A percentile compares a stretch with the other conserved stretches of the same genome.
phyloP scores from a whole-genome alignment of 2,329 filamentous ascomycete species.

The Arthrobotrys megalospora region DNA sequence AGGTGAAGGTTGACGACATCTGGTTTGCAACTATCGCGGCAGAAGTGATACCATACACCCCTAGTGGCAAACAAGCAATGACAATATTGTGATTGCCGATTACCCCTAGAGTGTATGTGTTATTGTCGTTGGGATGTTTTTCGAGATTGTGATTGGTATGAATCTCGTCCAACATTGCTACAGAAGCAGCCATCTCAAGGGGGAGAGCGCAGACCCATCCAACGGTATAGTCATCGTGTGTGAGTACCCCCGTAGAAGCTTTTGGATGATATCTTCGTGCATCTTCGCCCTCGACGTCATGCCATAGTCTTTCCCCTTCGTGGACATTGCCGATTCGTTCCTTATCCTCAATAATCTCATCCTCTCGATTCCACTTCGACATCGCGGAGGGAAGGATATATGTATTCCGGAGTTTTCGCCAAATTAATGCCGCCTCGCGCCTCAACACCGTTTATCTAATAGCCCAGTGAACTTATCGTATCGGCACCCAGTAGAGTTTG shows the following conservation, averaged over 20 bases:
- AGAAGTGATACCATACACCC: conserved; percentile 63
- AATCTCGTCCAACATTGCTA: conserved; percentile 65
- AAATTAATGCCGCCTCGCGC: no score
- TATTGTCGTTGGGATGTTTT: conserved; percentile 38
- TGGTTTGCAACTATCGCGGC: conserved; percentile 64
- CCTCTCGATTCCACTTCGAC: conserved; percentile 7
- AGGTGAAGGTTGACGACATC: conserved; percentile 63
- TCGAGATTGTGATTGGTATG: conserved; percentile 51
- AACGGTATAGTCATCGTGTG: conserved; percentile 63
- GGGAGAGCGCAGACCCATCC: conserved; percentile 66
- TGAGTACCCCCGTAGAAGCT: neutral
- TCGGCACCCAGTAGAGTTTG: no score
- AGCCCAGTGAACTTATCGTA: no score
- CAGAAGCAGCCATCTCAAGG: conserved; percentile 65
- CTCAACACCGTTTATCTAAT: no score
- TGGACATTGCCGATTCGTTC: neutral
- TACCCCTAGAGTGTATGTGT: conserved; percentile 64
- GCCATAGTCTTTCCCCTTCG: neutral
- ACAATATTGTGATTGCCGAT: conserved; percentile 64
- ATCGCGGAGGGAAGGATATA: neutral
- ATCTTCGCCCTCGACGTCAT: neutral
- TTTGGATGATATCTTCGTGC: no score
- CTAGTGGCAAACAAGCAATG: conserved; percentile 64
- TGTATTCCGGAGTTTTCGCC: no score
- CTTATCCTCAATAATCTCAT: neutral